Conservation (phyloP, 208 protist genomes). For the Crithidia acanthocephali region DNA sequence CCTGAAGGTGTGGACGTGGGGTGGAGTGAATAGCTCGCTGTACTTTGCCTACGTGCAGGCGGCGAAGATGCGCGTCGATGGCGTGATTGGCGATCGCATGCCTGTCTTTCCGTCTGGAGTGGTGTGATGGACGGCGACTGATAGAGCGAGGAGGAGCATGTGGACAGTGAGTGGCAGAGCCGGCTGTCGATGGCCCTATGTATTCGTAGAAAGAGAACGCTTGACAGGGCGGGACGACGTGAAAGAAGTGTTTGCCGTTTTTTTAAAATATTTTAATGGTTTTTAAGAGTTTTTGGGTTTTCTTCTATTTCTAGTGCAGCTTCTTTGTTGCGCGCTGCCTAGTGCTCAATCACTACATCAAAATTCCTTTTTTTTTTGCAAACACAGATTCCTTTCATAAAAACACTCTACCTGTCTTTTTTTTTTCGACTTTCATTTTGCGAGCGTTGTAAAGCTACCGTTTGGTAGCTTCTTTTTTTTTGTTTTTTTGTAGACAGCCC, state of each 20-base stretch:
- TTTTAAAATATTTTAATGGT: too few relatives aligned
- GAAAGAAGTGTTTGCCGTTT: background rate
- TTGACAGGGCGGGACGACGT: too few relatives aligned
- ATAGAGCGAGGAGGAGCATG: too few relatives aligned
- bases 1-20: constrained; percentile 82
- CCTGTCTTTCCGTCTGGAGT: constrained; percentile 36
- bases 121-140: too few relatives aligned
- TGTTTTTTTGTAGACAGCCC: background rate
- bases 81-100: constrained; percentile 77
- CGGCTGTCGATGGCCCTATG: too few relatives aligned
- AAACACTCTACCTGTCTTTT: too few relatives aligned
- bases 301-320: background rate
- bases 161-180: too few relatives aligned
- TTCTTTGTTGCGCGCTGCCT: background rate
- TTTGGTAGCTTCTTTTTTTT: background rate
- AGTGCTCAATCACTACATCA: background rate
- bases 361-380: constrained; percentile 3
- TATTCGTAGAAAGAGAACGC: too few relatives aligned
- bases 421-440: background rate
- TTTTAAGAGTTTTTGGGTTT: too few relatives aligned
- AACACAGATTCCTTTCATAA: too few relatives aligned
- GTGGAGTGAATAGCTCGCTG: constrained; percentile 60
- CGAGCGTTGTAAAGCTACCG: background rate
- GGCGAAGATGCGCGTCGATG: constrained; percentile 62
- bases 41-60: constrained; percentile 63